Conservation (phyloP, 1,284 basidiomycete genomes). For the Apiotrichum montevideense region DNA sequence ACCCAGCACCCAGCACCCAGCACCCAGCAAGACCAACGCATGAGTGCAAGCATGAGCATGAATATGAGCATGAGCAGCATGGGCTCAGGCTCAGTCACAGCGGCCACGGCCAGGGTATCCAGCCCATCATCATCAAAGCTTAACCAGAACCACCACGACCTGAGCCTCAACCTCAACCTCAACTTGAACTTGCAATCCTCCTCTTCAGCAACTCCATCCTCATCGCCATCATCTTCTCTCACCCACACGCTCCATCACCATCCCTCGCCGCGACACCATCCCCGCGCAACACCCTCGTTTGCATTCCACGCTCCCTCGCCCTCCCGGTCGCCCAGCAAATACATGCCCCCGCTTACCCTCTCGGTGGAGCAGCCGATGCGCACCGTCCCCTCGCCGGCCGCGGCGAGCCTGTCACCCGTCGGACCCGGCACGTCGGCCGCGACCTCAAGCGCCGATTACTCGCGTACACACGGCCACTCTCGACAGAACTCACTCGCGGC, state of each 20-base stretch:
- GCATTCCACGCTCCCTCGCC: neutral
- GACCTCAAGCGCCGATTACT: slow-evolving; percentile 1
- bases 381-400: neutral
- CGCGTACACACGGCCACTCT: neutral
- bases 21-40: too few species aligned
- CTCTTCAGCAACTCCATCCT: neutral
- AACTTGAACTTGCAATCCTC: too few species aligned
- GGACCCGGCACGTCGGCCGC: neutral
- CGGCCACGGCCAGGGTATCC: too few species aligned
- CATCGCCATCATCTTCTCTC: neutral
- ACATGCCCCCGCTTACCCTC: slow-evolving; percentile 1
- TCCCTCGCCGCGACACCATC: neutral
- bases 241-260: neutral
- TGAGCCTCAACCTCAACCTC: too few species aligned
- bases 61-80: too few species aligned
- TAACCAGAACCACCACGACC: too few species aligned
- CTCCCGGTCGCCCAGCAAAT: neutral
- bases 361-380: slow-evolving; percentile 4
- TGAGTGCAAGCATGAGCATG: too few species aligned
- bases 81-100: too few species aligned
- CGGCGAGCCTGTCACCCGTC: neutral
- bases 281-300: neutral
- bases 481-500: neutral
- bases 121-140: too few species aligned
- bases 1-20: too few species aligned